Conservation (phyloP, 352 stramenopile species). For the Phytophthora macrochlamydospora region DNA sequence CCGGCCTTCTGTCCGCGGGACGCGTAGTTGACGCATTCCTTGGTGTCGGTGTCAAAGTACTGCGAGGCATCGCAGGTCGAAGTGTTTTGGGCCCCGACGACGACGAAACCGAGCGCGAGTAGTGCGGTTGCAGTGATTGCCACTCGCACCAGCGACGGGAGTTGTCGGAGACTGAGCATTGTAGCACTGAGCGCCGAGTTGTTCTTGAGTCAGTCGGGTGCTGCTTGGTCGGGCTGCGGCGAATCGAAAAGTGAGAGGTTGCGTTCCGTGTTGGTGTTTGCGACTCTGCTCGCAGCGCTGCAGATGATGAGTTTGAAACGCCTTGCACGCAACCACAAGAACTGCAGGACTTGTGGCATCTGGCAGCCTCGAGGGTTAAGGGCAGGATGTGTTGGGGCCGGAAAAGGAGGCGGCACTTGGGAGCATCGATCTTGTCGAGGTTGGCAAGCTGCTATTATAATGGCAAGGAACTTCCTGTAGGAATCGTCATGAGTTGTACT, state of each 20-base stretch:
- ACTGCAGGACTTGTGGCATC: not conserved
- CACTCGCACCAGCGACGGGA: conserved; percentile 1
- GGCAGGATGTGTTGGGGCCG: not conserved
- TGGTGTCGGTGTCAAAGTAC: conserved; percentile 38
- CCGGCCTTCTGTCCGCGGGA: conserved; percentile 36
- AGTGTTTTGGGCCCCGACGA: conserved; percentile 31
- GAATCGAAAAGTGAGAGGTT: conserved; percentile 15
- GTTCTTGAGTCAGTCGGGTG: not conserved
- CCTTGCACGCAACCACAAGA: not conserved
- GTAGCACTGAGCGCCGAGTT: not conserved
- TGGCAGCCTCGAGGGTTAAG: not conserved
- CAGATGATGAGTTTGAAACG: not conserved
- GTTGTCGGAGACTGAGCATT: conserved; percentile 13
- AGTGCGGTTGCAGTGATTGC: conserved; percentile 2
- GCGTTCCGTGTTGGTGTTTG: not conserved
- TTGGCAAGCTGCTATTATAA: not conserved
- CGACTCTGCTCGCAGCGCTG: not conserved
- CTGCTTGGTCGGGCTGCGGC: conserved; percentile 1
- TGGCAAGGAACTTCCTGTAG: not conserved
- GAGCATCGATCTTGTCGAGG: not conserved
- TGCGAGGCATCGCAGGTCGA: conserved; percentile 28
- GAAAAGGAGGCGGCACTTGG: not conserved
- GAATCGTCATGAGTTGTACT: no score
- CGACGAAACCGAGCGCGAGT: conserved; percentile 24
- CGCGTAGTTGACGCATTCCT: conserved; percentile 40